Base-by-base conservation (phyloP, 2,329 filamentous ascomycete species). In the Aspergillus neotritici region DNA sequence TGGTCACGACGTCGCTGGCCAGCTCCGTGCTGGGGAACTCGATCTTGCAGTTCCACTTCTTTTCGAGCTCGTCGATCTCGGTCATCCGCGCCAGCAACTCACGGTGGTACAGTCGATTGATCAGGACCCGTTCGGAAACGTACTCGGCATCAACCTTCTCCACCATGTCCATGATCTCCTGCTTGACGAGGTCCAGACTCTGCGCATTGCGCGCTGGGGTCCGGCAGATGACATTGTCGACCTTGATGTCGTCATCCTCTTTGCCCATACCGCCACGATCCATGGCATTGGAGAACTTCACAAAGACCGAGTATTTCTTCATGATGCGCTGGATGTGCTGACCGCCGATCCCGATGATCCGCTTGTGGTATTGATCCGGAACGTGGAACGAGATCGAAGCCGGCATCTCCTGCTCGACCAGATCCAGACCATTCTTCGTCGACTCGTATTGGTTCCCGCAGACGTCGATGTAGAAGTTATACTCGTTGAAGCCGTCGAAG, bases 21-120 rank as follows among this genome's bases (percentile, higher is more conserved):
- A 94, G 86, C 66, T 98, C 93, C 8, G 93, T 97, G 70, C 90
- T 95, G 6, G 93, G 93, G 64, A 98, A 98, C 55, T 89, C 87
- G 61, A 98, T 94, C 74, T 97, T 97, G 82, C 93, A 98, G 67
- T 97, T 97, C 85, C 90, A 97, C 71, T 95, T 96, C 76, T 94
- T 94, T 73, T 98, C 93, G 40, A 98, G 77, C 56, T 93, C 87
- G 54, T 97, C 91, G 45, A 98, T 88, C 61, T 96, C 87, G 34
- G 80, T 75, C 52, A 97, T 83, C 47, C 90, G 87, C 47, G 87
- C 80, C 63, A 98, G 85, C 48, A 98, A 81, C 69, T 95, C 88
- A 52, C 93, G 87, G 62, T 98, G 93, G 65, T 96, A 96, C 44
- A 98, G 76, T 41, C 93, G 87, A 64, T 97, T 91, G 58, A 97